These are phyloP conservation scores for Stephania japonica DNA, from an alignment of 164 flowering plant species.

Conservation along the genomic window DNA sequence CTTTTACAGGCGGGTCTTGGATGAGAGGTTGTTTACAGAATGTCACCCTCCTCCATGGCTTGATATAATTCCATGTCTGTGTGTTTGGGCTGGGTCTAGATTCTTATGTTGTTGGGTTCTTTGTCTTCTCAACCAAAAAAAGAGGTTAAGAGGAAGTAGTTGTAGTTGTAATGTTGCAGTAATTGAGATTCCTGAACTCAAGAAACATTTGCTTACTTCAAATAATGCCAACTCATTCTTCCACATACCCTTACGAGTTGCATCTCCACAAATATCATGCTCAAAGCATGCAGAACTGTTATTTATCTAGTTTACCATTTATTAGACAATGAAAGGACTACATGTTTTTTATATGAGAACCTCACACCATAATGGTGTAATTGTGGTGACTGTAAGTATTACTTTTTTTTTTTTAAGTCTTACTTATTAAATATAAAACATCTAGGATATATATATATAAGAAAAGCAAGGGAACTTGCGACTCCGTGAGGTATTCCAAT, in stretches of 20 bases:
- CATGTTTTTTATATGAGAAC: too few species aligned
- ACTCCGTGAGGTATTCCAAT: too few species aligned
- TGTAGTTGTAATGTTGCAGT: neutral
- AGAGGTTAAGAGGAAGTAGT: neutral
- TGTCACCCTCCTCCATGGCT: constrained; percentile 60
- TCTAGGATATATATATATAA: too few species aligned
- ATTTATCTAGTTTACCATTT: neutral
- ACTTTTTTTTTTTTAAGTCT: too few species aligned
- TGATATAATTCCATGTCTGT: neutral
- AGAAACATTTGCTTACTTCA: neutral
- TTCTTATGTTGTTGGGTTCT: constrained; percentile 1
- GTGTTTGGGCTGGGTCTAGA: neutral
- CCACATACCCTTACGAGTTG: too few species aligned
- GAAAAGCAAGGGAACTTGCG: too few species aligned
- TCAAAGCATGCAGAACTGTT: neutral
- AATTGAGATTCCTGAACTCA: neutral
- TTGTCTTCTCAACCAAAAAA: constrained; percentile 6
- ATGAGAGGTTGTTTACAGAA: constrained; percentile 54
- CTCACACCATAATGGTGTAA: too few species aligned
- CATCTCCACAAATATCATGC: neutral
- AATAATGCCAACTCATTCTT: constrained; percentile 1
- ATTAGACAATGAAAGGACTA: too few species aligned
- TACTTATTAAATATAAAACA: too few species aligned
- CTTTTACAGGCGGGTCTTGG: constrained; percentile 32
- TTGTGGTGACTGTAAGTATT: too few species aligned